Evolutionary conservation across 2,329 filamentous ascomycete genomes (phyloP), one percentile per base, ranked within the genome.

Genomic region (Drechmeria coniospora): DNA sequence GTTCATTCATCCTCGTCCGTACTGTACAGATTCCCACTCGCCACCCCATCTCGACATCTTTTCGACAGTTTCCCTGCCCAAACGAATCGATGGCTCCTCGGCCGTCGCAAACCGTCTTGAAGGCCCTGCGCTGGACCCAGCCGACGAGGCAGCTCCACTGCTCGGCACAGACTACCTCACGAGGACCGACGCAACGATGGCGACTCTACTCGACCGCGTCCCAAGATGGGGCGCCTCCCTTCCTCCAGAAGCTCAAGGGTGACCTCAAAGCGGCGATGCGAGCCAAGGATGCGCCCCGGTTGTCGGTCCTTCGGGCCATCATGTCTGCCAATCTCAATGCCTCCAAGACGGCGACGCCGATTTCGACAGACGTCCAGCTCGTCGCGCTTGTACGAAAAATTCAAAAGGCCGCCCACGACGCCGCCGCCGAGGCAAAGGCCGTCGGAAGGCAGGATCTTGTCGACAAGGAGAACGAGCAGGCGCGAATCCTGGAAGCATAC

Each of bases 311-410:
- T 26, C 76, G 80, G 39, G 51, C 63, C 22, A 56, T 86, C 35
- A 64, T 86, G 37, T 63, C 77, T 18, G 68, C 77, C 36, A 72
- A 78, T 35, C 73, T 75, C 40, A 86, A 84, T 51, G 74, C 77
- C 19, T 76, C 73, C 47, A 86, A 86, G 54, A 82, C 78, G 10
- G 46, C 63, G 21, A 60, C 57, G 21, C 79, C 80, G n/a, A 69
- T 86, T 44, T 60, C 57, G 30, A 79, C 71, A 14, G 79, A 87
- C 49, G 63, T 67, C 36, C 69, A 79, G 43, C 61, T 87, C 30
- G 67, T 83, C 16, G 56, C 62, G 6, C 58, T 86, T 26, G 63
- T 90, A 31, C 65, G 69, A 36, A 77, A 74, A 52, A 66, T 72
- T 28, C 64, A 68, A 14, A 63, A 65, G 23, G 57, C 64, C 2